Evolutionary conservation across 305 asterid genomes (phyloP), one percentile per base, ranked within the genome.

Genomic region (Plantago lanceolata): DNA sequence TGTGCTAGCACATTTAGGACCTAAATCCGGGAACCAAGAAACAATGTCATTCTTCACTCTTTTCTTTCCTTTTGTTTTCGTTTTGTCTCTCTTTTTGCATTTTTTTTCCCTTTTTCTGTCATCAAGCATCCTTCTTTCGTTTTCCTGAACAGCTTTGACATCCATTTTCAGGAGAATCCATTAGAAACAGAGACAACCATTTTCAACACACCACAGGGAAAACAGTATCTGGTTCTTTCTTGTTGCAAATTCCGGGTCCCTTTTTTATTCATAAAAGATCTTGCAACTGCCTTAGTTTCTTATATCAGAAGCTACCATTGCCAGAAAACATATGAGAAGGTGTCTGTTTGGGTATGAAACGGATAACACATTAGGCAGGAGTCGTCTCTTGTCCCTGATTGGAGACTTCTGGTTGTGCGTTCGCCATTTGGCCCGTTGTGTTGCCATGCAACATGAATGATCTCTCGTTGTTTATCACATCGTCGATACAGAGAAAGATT

Each of bases 1-100:
- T 67, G 55, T 67, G 64, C 54, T 61, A 85, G 87, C 59, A 74
- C 75, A 80, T 83, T 78, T 58, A 83, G 94, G 94, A 87, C 85
- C 69, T 76, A 75, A 77, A 75, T 63, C 79, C 79, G 95, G 85
- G 52, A 64, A 70, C 78, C 73, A 71, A 67, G n/a, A 67, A 76
- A 62, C 65, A 58, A 65, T 63, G 71, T 78, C 66, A 73, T 68
- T 28, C 67, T 61, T 68, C 65, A 64, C 67, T 76, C 81, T 74
- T 73, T 67, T 59, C 44, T 48, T 69, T 67, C 61, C 24, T 69
- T 57, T 52, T 35, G 18, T 59, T 40, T 40, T 6, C 37, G 29
- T 19, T 59, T 37, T 52, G 19, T 16, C 20, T 48, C 20, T 50
- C 54, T 63, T 53, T 50, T 24, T 33, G 47, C 66, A 61, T 62